phyloP scores from a whole-genome alignment of 2,329 filamentous ascomycete species.

The Cladosporium halotolerans region DNA sequence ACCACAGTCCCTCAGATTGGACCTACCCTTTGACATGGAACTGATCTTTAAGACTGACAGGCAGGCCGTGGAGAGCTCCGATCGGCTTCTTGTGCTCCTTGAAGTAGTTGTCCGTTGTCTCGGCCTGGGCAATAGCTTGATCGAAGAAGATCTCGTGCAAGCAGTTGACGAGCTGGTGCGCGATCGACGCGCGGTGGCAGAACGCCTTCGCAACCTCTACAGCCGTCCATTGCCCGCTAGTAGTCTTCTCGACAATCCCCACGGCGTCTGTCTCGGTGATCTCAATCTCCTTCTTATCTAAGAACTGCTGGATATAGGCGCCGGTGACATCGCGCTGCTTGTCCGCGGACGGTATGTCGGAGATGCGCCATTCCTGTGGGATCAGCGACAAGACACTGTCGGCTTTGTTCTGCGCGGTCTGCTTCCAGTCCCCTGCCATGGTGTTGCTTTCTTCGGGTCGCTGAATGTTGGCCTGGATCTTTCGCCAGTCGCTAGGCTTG shows the following conservation, averaged over 20 bases:
- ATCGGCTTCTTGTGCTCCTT: conserved; percentile 32
- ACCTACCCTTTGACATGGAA: conserved; percentile 39
- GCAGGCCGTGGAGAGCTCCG: conserved; percentile 44
- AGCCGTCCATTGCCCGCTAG: conserved; percentile 50
- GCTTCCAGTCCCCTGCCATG: conserved; percentile 41
- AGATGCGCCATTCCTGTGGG: conserved; percentile 51
- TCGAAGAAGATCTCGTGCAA: conserved; percentile 47
- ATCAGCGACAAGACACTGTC: conserved; percentile 49
- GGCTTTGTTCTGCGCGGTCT: conserved; percentile 47
- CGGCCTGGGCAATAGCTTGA: conserved; percentile 37
- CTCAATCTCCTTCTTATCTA: conserved; percentile 48
- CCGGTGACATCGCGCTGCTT: conserved; percentile 54
- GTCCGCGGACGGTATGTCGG: conserved; percentile 41
- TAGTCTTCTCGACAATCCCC: conserved; percentile 50
- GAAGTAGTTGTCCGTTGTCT: conserved; percentile 37
- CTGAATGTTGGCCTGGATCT: conserved; percentile 1
- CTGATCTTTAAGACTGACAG: conserved; percentile 45
- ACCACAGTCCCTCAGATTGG: neutral
- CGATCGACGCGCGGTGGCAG: conserved; percentile 27
- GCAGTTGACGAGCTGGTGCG: conserved; percentile 42
- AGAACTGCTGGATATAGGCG: conserved; percentile 50
- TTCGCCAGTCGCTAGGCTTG: conserved; percentile 11
- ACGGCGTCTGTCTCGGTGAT: conserved; percentile 57
- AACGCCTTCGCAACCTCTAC: conserved; percentile 51
- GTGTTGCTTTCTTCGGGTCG: conserved; percentile 16